A percentile compares a stretch with the other conserved stretches of the same genome.
Conservation (phyloP, 2,329 filamentous ascomycete species). For the Botryotinia narcissicola region DNA sequence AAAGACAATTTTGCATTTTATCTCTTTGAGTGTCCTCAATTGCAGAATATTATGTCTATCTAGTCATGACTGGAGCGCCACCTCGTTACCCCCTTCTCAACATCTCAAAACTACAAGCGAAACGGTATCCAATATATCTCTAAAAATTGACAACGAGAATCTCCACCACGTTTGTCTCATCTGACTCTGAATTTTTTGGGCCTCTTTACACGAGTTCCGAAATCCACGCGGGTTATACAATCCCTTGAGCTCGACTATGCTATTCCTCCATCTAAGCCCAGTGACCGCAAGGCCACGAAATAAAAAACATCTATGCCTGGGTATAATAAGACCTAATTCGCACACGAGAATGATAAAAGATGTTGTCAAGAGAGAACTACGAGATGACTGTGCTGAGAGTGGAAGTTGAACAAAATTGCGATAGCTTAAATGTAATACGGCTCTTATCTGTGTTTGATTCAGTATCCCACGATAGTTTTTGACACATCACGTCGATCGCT, state of each 20-base stretch:
- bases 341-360: constrained; percentile 48
- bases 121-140: constrained; percentile 49
- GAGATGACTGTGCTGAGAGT: constrained; percentile 44
- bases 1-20: not conserved
- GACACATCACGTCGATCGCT: constrained; percentile 40
- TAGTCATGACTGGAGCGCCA: not conserved
- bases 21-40: not conserved
- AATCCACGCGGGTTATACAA: constrained; percentile 42
- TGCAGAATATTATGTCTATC: not conserved
- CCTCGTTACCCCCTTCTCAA: constrained; percentile 43
- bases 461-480: constrained; percentile 45
- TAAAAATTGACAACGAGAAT: constrained; percentile 42
- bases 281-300: too few relatives aligned
- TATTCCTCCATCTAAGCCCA: constrained; percentile 32
- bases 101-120: constrained; percentile 45
- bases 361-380: constrained; percentile 46
- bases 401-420: constrained; percentile 37
- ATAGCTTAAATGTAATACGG: not conserved
- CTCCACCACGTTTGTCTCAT: constrained; percentile 44
- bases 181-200: constrained; percentile 42
- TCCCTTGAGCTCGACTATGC: constrained; percentile 44
- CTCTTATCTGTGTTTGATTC: constrained; percentile 49
- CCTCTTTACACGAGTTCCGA: constrained; percentile 46
- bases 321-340: constrained; percentile 24
- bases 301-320: too few relatives aligned